Base-by-base conservation (phyloP, 179 eudicot species). In the Patellifolia procumbens region DNA sequence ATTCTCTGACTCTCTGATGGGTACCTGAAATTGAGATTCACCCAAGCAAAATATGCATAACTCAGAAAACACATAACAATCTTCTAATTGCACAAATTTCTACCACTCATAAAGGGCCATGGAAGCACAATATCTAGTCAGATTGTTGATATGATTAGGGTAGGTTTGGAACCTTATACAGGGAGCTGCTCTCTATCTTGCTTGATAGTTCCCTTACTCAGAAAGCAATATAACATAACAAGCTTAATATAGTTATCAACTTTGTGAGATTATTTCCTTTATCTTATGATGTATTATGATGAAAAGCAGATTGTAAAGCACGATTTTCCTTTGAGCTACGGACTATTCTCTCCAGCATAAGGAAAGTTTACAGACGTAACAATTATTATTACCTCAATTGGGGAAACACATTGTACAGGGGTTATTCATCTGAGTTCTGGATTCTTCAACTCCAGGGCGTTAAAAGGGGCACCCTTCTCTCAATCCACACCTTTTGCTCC, bases 21-120 rank as follows among this genome's bases (percentile, higher is more conserved):
- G 42, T 65, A 78, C 81, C 84, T 82, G 71, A 63, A 82, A 61
- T n/a, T n/a, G n/a, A n/a, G n/a, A n/a, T 37, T 3, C 60, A 69
- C 22, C 20, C 51, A 69, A 74, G 68, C 42, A n/a, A n/a, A 20
- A 65, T 16, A 26, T 5, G 71, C 73, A 66, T 42, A 24, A n/a
- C 37, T 65, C 22, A 49, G 32, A 68, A 15, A 53, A 24, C 5
- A 79, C 22, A 45, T 19, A 67, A 48, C 67, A 65, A 37, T 48
- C 28, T 49, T 48, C 59, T 28, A 32, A 15, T 9, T 53, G 35
- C 34, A 51, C 9, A 61, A n/a, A 55, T 20, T 31, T 3, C 74
- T 29, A 7, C 6, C 39, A 24, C 75, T 76, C 35, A 35, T 39
- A 6, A 39, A 24, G 22, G 62, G 20, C 22, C 19, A 51, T 29